These are phyloP conservation scores for Austroboletus niveus DNA, from an alignment of 1,284 basidiomycete species.

Conservation along the genomic window DNA sequence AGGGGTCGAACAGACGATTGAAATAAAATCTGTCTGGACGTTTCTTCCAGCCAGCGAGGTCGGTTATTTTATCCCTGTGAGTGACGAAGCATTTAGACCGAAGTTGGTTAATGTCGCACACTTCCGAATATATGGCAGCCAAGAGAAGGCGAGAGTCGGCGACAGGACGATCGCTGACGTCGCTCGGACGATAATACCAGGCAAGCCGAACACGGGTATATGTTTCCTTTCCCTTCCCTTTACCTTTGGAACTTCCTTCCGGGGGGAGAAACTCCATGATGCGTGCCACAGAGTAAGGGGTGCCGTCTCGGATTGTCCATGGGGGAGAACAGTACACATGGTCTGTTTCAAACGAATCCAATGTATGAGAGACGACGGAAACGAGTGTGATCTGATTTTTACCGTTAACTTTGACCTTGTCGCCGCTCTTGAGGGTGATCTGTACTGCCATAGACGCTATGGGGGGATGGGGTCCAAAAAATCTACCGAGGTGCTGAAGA, in stretches of 20 bases:
- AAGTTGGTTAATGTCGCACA: conserved; percentile 89
- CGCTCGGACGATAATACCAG: conserved; percentile 90
- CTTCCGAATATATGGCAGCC: conserved; percentile 93
- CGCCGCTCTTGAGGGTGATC: conserved; percentile 66
- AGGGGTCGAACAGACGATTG: conserved; percentile 91
- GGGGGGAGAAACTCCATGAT: conserved; percentile 95
- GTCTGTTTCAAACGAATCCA: conserved; percentile 54
- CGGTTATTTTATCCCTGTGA: conserved; percentile 92
- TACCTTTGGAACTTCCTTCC: conserved; percentile 58
- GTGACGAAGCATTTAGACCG: conserved; percentile 90
- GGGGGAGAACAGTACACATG: conserved; percentile 94
- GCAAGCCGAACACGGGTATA: conserved; percentile 84
- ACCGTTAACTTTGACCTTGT: conserved; percentile 82
- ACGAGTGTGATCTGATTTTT: conserved; percentile 34
- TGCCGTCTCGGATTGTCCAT: conserved; percentile 88
- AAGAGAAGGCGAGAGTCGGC: conserved; percentile 88
- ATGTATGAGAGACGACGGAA: conserved; percentile 19
- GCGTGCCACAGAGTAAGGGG: conserved; percentile 89
- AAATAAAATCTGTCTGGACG: conserved; percentile 95
- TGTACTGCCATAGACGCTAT: conserved; percentile 28
- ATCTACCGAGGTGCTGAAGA: conserved; percentile 16
- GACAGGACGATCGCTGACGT: conserved; percentile 81
- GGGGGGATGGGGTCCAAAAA: conserved; percentile 22
- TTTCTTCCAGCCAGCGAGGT: conserved; percentile 94
- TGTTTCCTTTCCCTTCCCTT: conserved; percentile 58